Percentiles rank a stretch among this genome's conserved stretches.
These are phyloP conservation scores for Jacaranda copaia DNA, from an alignment of 257 asterid genomes.

Conservation along the genomic window DNA sequence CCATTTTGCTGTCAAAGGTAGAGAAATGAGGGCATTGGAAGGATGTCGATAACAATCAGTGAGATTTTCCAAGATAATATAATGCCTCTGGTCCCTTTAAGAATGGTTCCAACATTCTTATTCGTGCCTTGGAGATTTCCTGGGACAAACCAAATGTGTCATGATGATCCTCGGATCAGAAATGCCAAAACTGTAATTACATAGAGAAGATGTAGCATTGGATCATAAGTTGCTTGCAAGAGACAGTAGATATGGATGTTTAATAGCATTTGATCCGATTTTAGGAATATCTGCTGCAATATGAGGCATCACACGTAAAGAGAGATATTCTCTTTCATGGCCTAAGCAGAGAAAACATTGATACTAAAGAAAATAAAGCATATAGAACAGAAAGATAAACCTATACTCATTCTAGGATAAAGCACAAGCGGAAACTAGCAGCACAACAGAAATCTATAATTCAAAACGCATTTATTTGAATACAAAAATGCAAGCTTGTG, in stretches of 20 bases:
- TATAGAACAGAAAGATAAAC: too few relatives aligned
- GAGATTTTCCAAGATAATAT: constrained; percentile 59
- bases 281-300: too few relatives aligned
- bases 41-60: constrained; percentile 59
- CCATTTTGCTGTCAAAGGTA: constrained; percentile 66
- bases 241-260: too few relatives aligned
- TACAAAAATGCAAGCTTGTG: constrained; percentile 2
- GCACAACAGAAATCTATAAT: too few relatives aligned
- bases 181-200: not conserved
- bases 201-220: not conserved
- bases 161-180: not conserved
- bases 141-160: constrained; percentile 32
- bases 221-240: not conserved
- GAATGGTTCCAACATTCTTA: constrained; percentile 62
- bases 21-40: constrained; percentile 43
- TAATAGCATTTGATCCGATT: too few relatives aligned
- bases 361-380: too few relatives aligned
- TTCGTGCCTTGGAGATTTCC: constrained; percentile 68
- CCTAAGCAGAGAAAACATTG: too few relatives aligned
- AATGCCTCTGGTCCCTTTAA: constrained; percentile 66
- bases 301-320: too few relatives aligned
- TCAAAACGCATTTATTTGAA: too few relatives aligned
- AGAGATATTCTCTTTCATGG: too few relatives aligned
- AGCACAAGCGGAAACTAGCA: too few relatives aligned
- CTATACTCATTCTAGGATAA: too few relatives aligned